phyloP scores from a whole-genome alignment of 768 basidiomycete genomes.

The Panaeolus papilionaceus region DNA sequence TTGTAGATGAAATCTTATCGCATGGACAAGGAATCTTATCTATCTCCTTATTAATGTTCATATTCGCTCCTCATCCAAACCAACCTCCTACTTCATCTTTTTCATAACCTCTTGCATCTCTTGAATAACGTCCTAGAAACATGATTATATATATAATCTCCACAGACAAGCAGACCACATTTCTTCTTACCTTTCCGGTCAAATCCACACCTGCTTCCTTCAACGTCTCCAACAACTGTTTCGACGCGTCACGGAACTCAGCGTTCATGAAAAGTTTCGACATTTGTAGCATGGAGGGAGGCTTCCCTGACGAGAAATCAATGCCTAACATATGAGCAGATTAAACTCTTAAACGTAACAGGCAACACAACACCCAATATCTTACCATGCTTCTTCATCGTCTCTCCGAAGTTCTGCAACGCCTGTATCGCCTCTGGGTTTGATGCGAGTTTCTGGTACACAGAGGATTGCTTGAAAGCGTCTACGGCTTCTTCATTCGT shows the following conservation, averaged over 20 bases:
- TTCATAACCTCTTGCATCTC: constrained; percentile 33
- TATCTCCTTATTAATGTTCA: constrained; percentile 18
- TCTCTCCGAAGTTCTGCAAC: constrained; percentile 47
- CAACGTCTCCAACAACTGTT: constrained; percentile 54
- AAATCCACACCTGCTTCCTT: constrained; percentile 67
- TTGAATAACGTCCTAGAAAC: constrained; percentile 53
- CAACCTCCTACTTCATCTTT: background rate
- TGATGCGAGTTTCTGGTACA: constrained; percentile 54
- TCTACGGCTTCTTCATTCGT: constrained; percentile 38
- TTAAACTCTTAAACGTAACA: background rate
- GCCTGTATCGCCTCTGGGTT: constrained; percentile 58
- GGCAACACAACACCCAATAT: background rate
- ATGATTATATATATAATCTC: constrained; percentile 6
- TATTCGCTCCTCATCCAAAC: background rate
- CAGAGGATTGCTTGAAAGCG: constrained; percentile 45
- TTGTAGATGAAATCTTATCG: constrained; percentile 8
- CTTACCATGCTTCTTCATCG: constrained; percentile 57
- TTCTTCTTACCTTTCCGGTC: constrained; percentile 49
- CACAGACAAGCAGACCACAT: background rate
- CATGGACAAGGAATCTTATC: background rate
- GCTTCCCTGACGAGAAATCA: constrained; percentile 47
- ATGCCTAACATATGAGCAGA: constrained; percentile 45
- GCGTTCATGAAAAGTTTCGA: constrained; percentile 58
- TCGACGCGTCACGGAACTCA: constrained; percentile 56
- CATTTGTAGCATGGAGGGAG: constrained; percentile 58